Base-by-base conservation (phyloP, 441 rosid genomes). In the Raphanus hybrid region DNA sequence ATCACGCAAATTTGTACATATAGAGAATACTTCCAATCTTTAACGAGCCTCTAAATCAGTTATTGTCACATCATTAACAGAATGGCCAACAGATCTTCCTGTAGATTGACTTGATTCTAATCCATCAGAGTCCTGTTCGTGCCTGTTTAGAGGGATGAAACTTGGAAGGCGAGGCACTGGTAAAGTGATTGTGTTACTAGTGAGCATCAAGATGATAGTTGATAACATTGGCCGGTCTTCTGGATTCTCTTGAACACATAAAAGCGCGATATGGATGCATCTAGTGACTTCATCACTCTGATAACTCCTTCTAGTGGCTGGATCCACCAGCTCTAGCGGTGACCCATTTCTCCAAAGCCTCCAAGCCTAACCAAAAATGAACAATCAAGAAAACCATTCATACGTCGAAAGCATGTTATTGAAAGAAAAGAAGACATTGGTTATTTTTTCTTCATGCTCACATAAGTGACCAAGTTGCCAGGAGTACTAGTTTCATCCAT, bases 211-310 rank as follows among this genome's bases (percentile, higher is more conserved):
- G 48, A 67, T 57, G 61, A 83, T 62, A 0, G 76, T 76, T 12
- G 86, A 81, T 78, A 78, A 65, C 5, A 58, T 71, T 4, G 84
- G 90, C 39, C 88, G 82, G 0, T 75, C 80, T 52, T 15, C 64
- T 10, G 81, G 77, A 66, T 80, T 69, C 0, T 85, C 80, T 67
- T 81, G 85, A 57, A 86, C 84, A 71, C 87, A 84, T 60, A 86
- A 64, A 14, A 86, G 76, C 0, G 82, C 86, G 0, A 81, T 78
- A 34, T 81, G 82, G 61, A 83, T 82, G 69, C 89, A 84, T 74
- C 85, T 83, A 23, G 15, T 69, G 32, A 86, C 80, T 80, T 86
- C 79, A 4, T 67, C 58, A 4, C 78, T 66, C 1, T 43, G 68
- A 61, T 65, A 78, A 2, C 12, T 74, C 59, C 32, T 35, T 29